Evolutionary conservation across 192 early-diverging fungal genomes (phyloP), one percentile per base, ranked within the genome.

Genomic region (Obelidium mucronatum): DNA sequence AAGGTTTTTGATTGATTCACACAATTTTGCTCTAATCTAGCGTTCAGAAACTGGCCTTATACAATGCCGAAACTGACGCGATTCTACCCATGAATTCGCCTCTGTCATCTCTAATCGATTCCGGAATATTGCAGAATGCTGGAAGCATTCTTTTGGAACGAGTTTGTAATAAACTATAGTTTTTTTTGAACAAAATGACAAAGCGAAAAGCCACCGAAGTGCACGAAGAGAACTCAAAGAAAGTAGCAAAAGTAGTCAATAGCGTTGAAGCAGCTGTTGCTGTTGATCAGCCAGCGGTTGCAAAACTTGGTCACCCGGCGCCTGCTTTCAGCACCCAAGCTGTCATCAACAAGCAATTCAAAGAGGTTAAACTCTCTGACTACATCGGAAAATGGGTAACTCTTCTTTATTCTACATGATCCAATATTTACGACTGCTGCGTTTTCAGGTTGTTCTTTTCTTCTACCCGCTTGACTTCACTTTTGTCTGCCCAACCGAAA

Each of bases 401-500:
- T 39, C 4, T 26, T 37, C n/a, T 31, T n/a, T n/a, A 2, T 24
- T 34, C 40, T 28, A 34, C 44, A 26, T 52, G 1, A 11, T 35
- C 8, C n/a, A n/a, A n/a, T n/a, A n/a, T n/a, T n/a, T n/a, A n/a
- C 36, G 24, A n/a, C n/a, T n/a, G n/a, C 30, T 61, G 24, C n/a
- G 24, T 61, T 61, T 61, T 61, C 22, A 13, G 55, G 24, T 58
- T 1, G 89, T 93, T 24, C 86, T 95, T 40, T 92, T 94, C 82
- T 93, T 94, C 82, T 97, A 95, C 88, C 95, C 95, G 60, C 88
- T 95, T 67, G 73, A 80, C 75, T 74, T 93, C 82, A 95, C 92
- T 64, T 93, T 93, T 70, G 92, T 93, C 60, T 97, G 96, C 87
- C 96, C 96, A 37, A 96, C 96, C 76, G 96, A 98, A 40, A 59